phyloP scores from a whole-genome alignment of 106 monocot genomes.

The Dendrobium officinale region DNA sequence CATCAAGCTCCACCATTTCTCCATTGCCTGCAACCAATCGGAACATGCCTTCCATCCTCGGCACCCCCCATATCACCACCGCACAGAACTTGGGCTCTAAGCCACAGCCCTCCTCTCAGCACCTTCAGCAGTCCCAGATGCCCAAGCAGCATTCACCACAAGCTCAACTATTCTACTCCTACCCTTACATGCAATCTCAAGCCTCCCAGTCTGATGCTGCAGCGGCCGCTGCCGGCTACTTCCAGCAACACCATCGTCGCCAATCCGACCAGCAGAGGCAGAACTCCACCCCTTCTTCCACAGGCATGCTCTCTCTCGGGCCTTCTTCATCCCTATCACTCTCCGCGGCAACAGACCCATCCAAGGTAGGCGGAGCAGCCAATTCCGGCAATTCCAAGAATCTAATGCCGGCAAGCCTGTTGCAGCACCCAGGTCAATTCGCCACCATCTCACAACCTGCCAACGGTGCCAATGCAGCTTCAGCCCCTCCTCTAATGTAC shows the following conservation, averaged over 20 bases:
- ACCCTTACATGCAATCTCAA: conserved; percentile 26
- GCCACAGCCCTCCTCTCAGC: conserved; percentile 4
- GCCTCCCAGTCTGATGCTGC: conserved; percentile 8
- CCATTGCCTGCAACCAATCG: conserved; percentile 19
- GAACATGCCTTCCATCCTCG: conserved; percentile 38
- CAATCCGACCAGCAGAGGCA: not conserved
- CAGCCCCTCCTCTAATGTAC: not conserved
- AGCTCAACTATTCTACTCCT: conserved; percentile 39
- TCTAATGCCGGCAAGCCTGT: not conserved
- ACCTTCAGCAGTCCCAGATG: conserved; percentile 11
- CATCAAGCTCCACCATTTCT: conserved; percentile 15
- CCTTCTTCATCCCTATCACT: not conserved
- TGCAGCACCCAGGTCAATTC: not conserved
- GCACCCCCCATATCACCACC: conserved; percentile 23
- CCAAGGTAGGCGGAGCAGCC: not conserved
- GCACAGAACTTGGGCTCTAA: conserved; percentile 11
- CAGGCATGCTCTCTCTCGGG: conserved; percentile 5
- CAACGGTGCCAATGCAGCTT: not conserved
- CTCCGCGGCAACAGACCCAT: not conserved
- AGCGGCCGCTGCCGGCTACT: not conserved
- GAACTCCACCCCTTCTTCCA: not conserved
- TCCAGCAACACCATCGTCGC: conserved; percentile 8
- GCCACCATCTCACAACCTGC: not conserved
- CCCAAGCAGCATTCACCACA: conserved; percentile 26
- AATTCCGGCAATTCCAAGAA: not conserved